Base-by-base conservation (phyloP, 306 rosid species). In the Dalbergia cochinchinensis region DNA sequence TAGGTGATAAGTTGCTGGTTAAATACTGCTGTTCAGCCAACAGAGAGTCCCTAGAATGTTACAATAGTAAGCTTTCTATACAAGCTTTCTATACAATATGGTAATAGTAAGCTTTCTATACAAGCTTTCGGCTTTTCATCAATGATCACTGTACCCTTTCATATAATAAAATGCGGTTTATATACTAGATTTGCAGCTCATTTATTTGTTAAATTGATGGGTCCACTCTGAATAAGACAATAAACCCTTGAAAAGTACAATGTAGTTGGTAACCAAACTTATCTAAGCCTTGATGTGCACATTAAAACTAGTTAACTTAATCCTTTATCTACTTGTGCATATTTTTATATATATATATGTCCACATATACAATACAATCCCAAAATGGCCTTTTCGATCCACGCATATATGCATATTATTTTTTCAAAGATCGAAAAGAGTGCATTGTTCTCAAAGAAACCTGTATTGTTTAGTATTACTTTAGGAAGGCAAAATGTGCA, bases 401-500 rank as follows among this genome's bases (percentile, higher is more conserved):
- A 73, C 39, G 37, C 73, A 77, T 72, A 16, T 9, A 14, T 31
- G 54, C 44, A 20, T 57, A 51, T 66, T 76, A 42, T 54, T 51
- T 42, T 35, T 51, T 60, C 57, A 69, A 61, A 16, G 50, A 48
- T 12, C 33, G 20, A 72, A 77, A 83, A 72, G 85, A 74, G 87
- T 83, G 89, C 61, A 86, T 83, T 86, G 87, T 69, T 86, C 81
- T 86, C 85, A 83, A 86, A 86, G 89, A 73, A 86, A 86, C 81
- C 76, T 45, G 73, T 41, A 73, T 80, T 81, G 80, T 66, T 81
- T 72, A 77, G 19, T 71, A 83, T 59, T 67, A 72, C 87, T 83
- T 83, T 80, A 18, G 42, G 16, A 76, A 53, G 65, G 83, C 81
- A 76, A 80, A 76, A 80, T 45, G 67, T 80, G 77, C 45, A 65